Evolutionary conservation across 495 filamentous ascomycete genomes (phyloP).

Genomic region (Hypoxylon lienhwacheense): DNA sequence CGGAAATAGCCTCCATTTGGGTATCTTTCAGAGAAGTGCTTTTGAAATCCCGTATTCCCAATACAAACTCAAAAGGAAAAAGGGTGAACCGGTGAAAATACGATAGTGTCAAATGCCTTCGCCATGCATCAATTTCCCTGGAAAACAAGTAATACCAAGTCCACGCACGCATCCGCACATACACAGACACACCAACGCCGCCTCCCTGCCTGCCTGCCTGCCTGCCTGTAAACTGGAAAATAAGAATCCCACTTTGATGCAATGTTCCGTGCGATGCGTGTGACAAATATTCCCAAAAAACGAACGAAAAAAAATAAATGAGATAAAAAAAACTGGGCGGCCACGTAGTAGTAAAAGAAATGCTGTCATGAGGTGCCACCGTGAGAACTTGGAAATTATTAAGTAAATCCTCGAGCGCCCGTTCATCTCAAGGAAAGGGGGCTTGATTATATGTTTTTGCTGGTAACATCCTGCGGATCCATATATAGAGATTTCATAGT

Average conservation of each 20-base stretch:
- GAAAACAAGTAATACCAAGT: slow-evolving; percentile 20
- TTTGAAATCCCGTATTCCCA: slow-evolving; percentile 34
- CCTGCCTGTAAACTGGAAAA: slow-evolving; percentile 15
- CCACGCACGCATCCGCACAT: slow-evolving; percentile 12
- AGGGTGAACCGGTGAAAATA: slow-evolving; percentile 26
- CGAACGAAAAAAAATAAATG: slow-evolving; percentile 22
- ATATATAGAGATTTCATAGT: slow-evolving; percentile 2
- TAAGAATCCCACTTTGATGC: slow-evolving; percentile 26
- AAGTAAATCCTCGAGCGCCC: neutral
- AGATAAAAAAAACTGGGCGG: slow-evolving; percentile 13
- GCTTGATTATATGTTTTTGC: neutral
- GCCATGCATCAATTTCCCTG: slow-evolving; percentile 34
- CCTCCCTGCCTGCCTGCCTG: slow-evolving; percentile 21
- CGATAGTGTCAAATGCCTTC: slow-evolving; percentile 26
- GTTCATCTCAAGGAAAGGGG: slow-evolving; percentile 8
- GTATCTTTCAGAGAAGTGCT: slow-evolving; percentile 37
- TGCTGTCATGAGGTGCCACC: slow-evolving; percentile 20
- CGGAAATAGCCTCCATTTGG: slow-evolving; percentile 37
- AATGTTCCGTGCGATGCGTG: slow-evolving; percentile 34
- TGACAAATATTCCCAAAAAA: slow-evolving; percentile 20
- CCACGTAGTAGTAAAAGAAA: slow-evolving; percentile 9
- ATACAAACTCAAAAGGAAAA: slow-evolving; percentile 26
- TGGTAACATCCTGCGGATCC: neutral
- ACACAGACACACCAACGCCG: slow-evolving; percentile 27
- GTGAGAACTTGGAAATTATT: slow-evolving; percentile 13